Evolutionary conservation across 768 basidiomycete genomes (phyloP).

Genomic region (Auriculariales sp.): DNA sequence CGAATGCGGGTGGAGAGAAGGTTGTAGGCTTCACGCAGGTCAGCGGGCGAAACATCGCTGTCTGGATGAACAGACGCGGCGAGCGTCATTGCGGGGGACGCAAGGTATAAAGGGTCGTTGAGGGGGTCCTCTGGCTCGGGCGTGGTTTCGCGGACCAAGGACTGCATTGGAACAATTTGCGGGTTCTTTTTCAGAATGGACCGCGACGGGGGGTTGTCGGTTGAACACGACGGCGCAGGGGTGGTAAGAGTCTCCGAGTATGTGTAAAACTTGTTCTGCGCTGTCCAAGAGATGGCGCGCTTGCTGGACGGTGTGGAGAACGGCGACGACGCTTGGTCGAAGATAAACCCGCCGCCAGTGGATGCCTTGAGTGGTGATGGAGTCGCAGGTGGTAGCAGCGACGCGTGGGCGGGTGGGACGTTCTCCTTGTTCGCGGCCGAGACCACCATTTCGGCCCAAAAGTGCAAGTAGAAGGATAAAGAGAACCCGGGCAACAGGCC

Average conservation of each 20-base stretch:
- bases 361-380: no score
- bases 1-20: constrained; percentile 53
- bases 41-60: constrained; percentile 29
- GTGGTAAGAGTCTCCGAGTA: constrained; percentile 3
- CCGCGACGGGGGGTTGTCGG: constrained; percentile 25
- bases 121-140: constrained; percentile 68
- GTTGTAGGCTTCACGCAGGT: constrained; percentile 63
- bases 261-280: constrained; percentile 32
- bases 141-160: constrained; percentile 41
- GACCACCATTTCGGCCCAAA: no score
- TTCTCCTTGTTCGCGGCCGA: no score
- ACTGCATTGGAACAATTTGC: constrained; percentile 18
- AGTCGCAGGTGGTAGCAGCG: no score
- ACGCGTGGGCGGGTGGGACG: no score
- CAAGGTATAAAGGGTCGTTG: constrained; percentile 46
- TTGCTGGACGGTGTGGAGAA: constrained; percentile 9
- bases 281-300: constrained; percentile 37
- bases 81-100: constrained; percentile 47
- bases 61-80: constrained; percentile 18
- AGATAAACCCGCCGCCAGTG: no score
- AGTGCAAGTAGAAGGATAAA: no score
- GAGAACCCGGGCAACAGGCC: no score
- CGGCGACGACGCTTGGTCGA: constrained; percentile 9
- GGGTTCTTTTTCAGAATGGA: constrained; percentile 54
- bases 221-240: constrained; percentile 4